Conservation (phyloP, 306 rosid genomes). For the Dalbergia cultrata region DNA sequence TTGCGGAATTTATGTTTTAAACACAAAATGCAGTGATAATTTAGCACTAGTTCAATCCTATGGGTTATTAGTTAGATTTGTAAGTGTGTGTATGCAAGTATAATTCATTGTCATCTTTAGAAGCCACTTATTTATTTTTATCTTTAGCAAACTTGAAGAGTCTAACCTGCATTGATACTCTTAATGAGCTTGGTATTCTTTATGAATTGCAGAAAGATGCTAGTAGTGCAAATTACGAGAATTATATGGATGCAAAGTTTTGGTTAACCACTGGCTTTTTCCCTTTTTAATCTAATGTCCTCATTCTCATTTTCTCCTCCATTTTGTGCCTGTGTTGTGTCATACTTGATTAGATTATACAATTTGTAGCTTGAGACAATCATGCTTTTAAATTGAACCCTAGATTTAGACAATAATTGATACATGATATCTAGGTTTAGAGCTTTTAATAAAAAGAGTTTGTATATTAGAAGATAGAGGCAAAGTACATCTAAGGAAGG, state of each 20-base stretch:
- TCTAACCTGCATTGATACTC: conserved; percentile 3
- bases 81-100: conserved; percentile 13
- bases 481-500: conserved; percentile 1
- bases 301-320: not conserved
- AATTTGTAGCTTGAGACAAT: conserved; percentile 33
- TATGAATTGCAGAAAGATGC: conserved; percentile 81
- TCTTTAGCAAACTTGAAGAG: not conserved
- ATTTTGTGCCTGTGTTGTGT: not conserved
- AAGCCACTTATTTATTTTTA: conserved; percentile 28
- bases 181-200: conserved; percentile 17
- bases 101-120: conserved; percentile 9
- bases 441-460: no score
- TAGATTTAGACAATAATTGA: not conserved
- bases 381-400: conserved; percentile 14
- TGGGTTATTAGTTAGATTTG: conserved; percentile 19
- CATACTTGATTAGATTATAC: conserved; percentile 4
- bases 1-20: not conserved
- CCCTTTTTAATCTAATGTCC: conserved; percentile 26
- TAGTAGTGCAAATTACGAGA: conserved; percentile 73
- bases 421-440: conserved; percentile 2
- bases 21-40: not conserved
- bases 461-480: not conserved
- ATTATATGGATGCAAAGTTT: conserved; percentile 91
- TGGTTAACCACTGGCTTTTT: conserved; percentile 25
- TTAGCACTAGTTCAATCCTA: conserved; percentile 29